phyloP scores from a whole-genome alignment of 805 yeast species.

The Lipomyces yamadae region DNA sequence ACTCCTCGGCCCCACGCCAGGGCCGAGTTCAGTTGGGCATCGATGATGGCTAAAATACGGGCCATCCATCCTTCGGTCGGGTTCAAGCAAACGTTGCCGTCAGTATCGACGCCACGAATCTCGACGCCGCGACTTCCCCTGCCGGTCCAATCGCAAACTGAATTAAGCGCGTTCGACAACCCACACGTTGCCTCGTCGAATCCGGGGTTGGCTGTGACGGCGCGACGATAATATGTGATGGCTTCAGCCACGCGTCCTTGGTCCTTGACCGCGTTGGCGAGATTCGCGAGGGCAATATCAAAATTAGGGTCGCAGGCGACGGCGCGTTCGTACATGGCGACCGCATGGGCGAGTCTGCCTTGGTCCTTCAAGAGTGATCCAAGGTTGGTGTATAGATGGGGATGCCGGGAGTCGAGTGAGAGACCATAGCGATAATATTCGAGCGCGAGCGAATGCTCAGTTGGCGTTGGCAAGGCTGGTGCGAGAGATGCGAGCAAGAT shows the following conservation, averaged over 20 bases:
- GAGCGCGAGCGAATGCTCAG: conserved; percentile 40
- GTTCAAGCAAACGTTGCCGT: conserved; percentile 38
- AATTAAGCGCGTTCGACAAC: conserved; percentile 42
- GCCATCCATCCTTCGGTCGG: conserved; percentile 42
- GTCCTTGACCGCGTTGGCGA: conserved; percentile 45
- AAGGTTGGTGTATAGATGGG: conserved; percentile 45
- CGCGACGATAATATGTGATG: conserved; percentile 42
- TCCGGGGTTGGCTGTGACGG: conserved; percentile 42
- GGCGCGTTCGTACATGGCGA: conserved; percentile 43
- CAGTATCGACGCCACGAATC: conserved; percentile 39
- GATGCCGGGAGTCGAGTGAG: conserved; percentile 44
- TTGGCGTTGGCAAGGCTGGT: conserved; percentile 27
- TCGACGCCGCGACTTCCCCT: conserved; percentile 44
- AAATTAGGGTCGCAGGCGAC: conserved; percentile 43
- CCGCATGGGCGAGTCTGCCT: conserved; percentile 42
- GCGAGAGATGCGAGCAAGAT: conserved; percentile 42
- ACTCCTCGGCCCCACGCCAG: conserved; percentile 43
- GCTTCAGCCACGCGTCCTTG: conserved; percentile 44
- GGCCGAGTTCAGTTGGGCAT: conserved; percentile 39
- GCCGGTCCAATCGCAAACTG: conserved; percentile 45
- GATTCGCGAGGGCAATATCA: conserved; percentile 44
- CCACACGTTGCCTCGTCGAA: conserved; percentile 46
- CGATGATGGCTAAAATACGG: conserved; percentile 36
- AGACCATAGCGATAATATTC: conserved; percentile 44
- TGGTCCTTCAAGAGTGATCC: conserved; percentile 45